These are phyloP conservation scores for Alternaria ethzedia DNA, from an alignment of 2,329 filamentous ascomycete species.

Conservation along the genomic window DNA sequence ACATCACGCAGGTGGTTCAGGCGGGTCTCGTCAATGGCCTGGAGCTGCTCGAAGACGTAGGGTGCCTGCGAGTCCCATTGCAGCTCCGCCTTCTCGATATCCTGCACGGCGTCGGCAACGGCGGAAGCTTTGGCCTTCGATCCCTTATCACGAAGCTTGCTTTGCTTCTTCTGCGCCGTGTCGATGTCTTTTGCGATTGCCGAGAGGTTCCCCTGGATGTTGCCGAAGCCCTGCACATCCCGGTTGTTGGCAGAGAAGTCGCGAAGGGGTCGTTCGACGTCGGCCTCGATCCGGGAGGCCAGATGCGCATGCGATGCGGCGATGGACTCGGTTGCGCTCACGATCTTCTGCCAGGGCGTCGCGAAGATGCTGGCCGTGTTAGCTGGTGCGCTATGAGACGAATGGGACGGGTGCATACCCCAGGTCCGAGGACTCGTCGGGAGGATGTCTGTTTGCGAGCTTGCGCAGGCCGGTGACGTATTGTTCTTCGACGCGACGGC, in stretches of 20 bases:
- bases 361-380: conserved; percentile 76
- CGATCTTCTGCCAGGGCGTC: conserved; percentile 85
- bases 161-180: conserved; percentile 80
- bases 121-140: conserved; percentile 77
- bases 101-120: conserved; percentile 73
- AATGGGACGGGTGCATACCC: conserved; percentile 67
- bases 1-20: conserved; percentile 89
- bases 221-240: conserved; percentile 81
- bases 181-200: conserved; percentile 85
- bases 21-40: conserved; percentile 86
- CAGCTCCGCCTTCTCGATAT: conserved; percentile 76
- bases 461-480: conserved; percentile 85
- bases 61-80: conserved; percentile 96
- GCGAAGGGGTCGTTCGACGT: conserved; percentile 85
- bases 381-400: conserved; percentile 21
- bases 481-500: conserved; percentile 86
- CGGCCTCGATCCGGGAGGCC: conserved; percentile 80
- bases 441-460: conserved; percentile 75
- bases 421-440: conserved; percentile 79
- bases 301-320: conserved; percentile 84
- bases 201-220: conserved; percentile 80
- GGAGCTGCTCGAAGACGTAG: conserved; percentile 91
- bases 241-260: conserved; percentile 72
- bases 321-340: conserved; percentile 78
- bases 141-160: conserved; percentile 82